Conservation (phyloP, 2,329 filamentous ascomycete species). For the Lecanicillium sp. region DNA sequence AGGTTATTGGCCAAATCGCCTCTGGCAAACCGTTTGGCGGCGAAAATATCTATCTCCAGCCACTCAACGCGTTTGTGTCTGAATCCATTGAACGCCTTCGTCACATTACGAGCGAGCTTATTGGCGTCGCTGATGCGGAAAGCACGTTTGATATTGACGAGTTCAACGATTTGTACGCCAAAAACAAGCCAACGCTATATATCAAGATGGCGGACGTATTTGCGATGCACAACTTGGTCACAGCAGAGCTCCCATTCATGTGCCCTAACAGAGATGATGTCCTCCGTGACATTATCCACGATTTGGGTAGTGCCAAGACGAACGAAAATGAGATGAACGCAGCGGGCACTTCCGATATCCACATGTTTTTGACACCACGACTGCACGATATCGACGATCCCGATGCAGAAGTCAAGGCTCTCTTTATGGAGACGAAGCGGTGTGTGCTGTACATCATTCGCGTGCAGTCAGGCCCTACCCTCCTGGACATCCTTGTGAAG, state of each 20-base stretch:
- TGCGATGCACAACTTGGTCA: slow-evolving; percentile 83
- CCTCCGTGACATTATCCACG: slow-evolving; percentile 83
- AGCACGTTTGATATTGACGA: slow-evolving; percentile 96
- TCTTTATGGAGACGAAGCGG: slow-evolving; percentile 98
- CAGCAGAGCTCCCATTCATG: slow-evolving; percentile 67
- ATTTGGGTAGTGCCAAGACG: slow-evolving; percentile 90
- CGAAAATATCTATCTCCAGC: slow-evolving; percentile 92
- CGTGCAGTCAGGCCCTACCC: slow-evolving; percentile 81
- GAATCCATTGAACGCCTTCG: slow-evolving; percentile 77
- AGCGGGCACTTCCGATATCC: slow-evolving; percentile 81
- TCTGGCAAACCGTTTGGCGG: slow-evolving; percentile 86
- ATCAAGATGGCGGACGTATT: slow-evolving; percentile 99
- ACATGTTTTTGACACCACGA: slow-evolving; percentile 82
- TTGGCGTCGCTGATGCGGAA: slow-evolving; percentile 80
- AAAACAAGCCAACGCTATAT: slow-evolving; percentile 95
- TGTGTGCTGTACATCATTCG: slow-evolving; percentile 97
- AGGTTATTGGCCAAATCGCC: slow-evolving; percentile 83
- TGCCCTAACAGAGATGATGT: slow-evolving; percentile 79
- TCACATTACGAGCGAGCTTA: slow-evolving; percentile 67
- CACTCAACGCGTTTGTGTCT: slow-evolving; percentile 82
- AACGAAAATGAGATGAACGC: slow-evolving; percentile 91
- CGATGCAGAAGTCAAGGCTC: slow-evolving; percentile 80
- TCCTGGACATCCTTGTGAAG: slow-evolving; percentile 94
- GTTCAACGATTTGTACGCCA: slow-evolving; percentile 95
- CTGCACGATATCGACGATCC: slow-evolving; percentile 87